Evolutionary conservation across 129 eudicot species (phyloP).

Genomic region (Rutidosis leptorrhynchoides): DNA sequence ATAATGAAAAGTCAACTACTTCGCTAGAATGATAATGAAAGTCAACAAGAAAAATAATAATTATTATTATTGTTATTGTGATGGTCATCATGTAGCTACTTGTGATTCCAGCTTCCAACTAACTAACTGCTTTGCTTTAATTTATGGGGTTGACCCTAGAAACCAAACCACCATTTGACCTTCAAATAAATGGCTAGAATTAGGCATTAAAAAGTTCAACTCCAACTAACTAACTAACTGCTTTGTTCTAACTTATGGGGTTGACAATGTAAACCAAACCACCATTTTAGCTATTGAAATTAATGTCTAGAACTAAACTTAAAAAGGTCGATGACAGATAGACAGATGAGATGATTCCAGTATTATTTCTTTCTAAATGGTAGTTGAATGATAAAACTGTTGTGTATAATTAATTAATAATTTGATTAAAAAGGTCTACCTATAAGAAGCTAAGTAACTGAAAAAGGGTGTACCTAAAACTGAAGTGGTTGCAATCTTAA

Average conservation of each 20-base stretch:
- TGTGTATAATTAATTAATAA: constrained; percentile 8
- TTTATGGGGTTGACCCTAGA: constrained; percentile 25
- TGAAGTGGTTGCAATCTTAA: constrained; percentile 29
- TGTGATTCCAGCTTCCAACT: constrained; percentile 38
- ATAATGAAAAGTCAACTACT: too few species aligned
- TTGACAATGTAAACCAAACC: constrained; percentile 28
- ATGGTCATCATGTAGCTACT: constrained; percentile 23
- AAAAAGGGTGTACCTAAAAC: constrained; percentile 22
- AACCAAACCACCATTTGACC: constrained; percentile 29
- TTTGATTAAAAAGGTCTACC: constrained; percentile 18
- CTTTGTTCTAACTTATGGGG: constrained; percentile 25
- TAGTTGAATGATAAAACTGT: constrained; percentile 13
- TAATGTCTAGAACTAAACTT: constrained; percentile 9
- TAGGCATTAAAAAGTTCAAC: too few species aligned
- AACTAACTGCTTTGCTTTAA: constrained; percentile 32
- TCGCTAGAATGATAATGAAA: too few species aligned
- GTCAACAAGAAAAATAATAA: too few species aligned
- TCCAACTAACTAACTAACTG: constrained; percentile 22
- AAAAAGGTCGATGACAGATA: constrained; percentile 9
- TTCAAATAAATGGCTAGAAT: constrained; percentile 8
- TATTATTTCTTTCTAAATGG: constrained; percentile 2
- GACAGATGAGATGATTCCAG: not conserved
- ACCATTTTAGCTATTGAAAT: constrained; percentile 22
- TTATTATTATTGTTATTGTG: constrained; percentile 1
- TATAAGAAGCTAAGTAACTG: constrained; percentile 5